Base-by-base conservation (phyloP, 805 yeast species). In the Ascoidea tarda region DNA sequence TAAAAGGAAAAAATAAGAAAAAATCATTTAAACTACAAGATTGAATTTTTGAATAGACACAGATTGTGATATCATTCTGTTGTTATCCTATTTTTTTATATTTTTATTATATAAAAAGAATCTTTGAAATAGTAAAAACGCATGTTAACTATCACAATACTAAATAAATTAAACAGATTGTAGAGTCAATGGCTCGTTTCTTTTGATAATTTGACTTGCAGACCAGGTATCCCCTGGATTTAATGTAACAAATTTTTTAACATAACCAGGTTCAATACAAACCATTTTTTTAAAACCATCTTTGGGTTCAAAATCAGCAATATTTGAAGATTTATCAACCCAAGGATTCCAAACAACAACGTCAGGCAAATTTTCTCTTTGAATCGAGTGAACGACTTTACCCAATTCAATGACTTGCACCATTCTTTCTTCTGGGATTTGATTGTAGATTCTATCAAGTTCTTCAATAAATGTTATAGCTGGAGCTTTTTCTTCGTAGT, bases 311-410 rank as follows among this genome's bases (percentile, higher is more conserved):
- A 91, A 93, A 69, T 93, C 99, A 47, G 73, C 82, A 91, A 93
- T 87, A 1, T 84, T 82, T 31, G 69, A 72, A n/a, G 93, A 78
- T 66, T 85, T 87, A 53, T 84, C 76, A 58, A 78, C 72, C 99
- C 98, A 93, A 45, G 99, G 99, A 67, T 93, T 93, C 99, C 99
- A 93, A 52, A 93, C 97, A 50, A 93, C 98, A 44, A 76, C 69
- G 58, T 80, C 85, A 42, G 72, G 75, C 47, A 87, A 70, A 60
- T 82, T 82, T 14, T 69, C 69, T 62, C 95, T 75, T 52, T 77
- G 71, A 44, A 91, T 66, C 47, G 85, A 81, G 64, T 83, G 84
- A 50, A 80, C 65, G 6, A 87, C 90, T 57, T 79, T 75, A 49
- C 91, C 93, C 53, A 76, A 74, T 54, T 79, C 82, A 49, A 83